These are phyloP conservation scores for Trichoderma oligosporum DNA, from an alignment of 2,329 filamentous ascomycete genomes.

Conservation along the genomic window DNA sequence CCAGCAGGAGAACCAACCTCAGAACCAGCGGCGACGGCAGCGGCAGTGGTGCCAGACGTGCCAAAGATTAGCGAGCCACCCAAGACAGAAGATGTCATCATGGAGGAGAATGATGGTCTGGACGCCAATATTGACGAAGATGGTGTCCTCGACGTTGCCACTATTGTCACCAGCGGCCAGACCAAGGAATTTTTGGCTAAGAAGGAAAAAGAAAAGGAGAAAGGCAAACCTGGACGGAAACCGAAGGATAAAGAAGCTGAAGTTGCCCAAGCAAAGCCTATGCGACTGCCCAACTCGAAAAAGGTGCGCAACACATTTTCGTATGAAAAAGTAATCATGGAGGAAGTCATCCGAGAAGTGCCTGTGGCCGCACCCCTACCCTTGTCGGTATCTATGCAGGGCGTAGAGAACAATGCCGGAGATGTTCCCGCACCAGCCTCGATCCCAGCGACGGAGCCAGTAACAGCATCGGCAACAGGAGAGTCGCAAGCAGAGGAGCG, in stretches of 20 bases:
- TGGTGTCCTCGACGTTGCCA: constrained; percentile 79
- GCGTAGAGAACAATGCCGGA: constrained; percentile 30
- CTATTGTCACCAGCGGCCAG: constrained; percentile 76
- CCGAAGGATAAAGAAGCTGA: constrained; percentile 53
- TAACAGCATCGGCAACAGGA: constrained; percentile 15
- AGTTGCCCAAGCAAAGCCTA: constrained; percentile 49
- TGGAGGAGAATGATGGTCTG: constrained; percentile 27
- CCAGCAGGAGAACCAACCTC: too few relatives aligned
- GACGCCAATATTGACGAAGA: constrained; percentile 52
- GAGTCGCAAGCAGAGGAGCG: constrained; percentile 6
- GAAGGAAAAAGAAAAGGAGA: constrained; percentile 74
- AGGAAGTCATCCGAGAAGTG: constrained; percentile 42
- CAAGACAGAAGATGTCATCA: constrained; percentile 36
- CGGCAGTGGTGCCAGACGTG: constrained; percentile 29
- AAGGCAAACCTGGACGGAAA: constrained; percentile 55
- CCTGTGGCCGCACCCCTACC: not conserved
- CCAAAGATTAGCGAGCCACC: constrained; percentile 38
- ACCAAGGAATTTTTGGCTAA: constrained; percentile 79
- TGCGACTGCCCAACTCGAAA: constrained; percentile 68
- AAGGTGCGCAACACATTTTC: constrained; percentile 65
- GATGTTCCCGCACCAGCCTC: not conserved
- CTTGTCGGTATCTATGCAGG: constrained; percentile 21
- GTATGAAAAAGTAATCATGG: constrained; percentile 64
- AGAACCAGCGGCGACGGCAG: constrained; percentile 23
- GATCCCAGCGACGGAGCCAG: not conserved